These are phyloP conservation scores for Orbilia oligospora DNA, from an alignment of 2,329 filamentous ascomycete genomes.

Conservation along the genomic window DNA sequence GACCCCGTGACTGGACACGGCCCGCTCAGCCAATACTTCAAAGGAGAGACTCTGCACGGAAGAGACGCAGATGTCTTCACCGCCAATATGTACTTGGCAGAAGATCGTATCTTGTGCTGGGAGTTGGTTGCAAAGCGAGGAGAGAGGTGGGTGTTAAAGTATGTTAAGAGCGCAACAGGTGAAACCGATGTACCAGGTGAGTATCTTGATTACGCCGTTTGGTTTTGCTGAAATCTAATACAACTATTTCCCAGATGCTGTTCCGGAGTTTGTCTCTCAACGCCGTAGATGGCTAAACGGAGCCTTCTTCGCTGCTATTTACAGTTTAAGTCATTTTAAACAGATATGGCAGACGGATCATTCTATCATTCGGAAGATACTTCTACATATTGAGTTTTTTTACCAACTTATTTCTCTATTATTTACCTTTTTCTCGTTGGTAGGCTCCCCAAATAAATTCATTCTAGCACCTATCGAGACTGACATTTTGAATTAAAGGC, in stretches of 20 bases:
- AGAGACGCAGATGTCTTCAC: constrained; percentile 98
- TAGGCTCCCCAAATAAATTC: constrained; percentile 50
- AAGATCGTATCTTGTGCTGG: constrained; percentile 92
- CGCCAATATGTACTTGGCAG: constrained; percentile 93
- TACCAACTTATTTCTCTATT: constrained; percentile 93
- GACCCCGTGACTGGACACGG: constrained; percentile 90
- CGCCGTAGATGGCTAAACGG: constrained; percentile 97
- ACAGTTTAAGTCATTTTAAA: constrained; percentile 93
- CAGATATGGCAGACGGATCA: constrained; percentile 96
- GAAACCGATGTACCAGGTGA: constrained; percentile 97
- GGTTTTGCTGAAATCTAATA: not conserved
- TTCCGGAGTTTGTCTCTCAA: constrained; percentile 97
- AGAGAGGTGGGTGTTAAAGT: constrained; percentile 97
- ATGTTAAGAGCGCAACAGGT: constrained; percentile 94
- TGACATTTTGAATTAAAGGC: constrained; percentile 70
- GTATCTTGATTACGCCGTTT: constrained; percentile 64
- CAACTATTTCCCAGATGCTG: constrained; percentile 74
- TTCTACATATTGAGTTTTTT: constrained; percentile 93
- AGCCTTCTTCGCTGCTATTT: constrained; percentile 98
- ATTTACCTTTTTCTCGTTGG: constrained; percentile 96
- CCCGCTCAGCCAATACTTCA: constrained; percentile 97
- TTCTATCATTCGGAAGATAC: constrained; percentile 86
- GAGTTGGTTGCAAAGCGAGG: constrained; percentile 95
- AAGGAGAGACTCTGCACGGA: constrained; percentile 95
- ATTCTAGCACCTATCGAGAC: constrained; percentile 64